phyloP scores from a whole-genome alignment of 495 filamentous ascomycete species.

The Corynascus novoguineensis region DNA sequence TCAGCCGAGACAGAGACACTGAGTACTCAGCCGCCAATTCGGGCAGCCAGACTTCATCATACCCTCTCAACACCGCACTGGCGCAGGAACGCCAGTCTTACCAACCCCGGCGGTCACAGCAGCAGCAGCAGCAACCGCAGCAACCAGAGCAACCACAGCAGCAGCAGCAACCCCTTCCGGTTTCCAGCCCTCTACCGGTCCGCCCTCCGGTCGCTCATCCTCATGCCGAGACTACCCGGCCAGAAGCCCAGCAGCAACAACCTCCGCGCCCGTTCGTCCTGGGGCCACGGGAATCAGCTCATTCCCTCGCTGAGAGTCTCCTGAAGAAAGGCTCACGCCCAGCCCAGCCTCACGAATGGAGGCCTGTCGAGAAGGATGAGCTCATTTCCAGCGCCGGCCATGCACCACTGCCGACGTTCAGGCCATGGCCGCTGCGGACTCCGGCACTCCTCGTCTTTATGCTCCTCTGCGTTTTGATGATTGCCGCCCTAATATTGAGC shows the following conservation, averaged over 20 bases:
- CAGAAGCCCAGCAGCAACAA: not conserved
- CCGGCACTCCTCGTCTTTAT: slow-evolving; percentile 54
- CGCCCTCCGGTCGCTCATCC: not conserved
- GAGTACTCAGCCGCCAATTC: slow-evolving; percentile 29
- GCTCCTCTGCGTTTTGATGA: slow-evolving; percentile 61
- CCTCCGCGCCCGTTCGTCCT: slow-evolving; percentile 8
- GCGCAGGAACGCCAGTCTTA: slow-evolving; percentile 7
- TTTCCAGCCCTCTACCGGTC: not conserved
- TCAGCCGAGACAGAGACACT: slow-evolving; percentile 33
- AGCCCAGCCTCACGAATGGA: slow-evolving; percentile 29
- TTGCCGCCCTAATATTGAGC: slow-evolving; percentile 63
- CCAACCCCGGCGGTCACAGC: not conserved
- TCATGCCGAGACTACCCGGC: not conserved
- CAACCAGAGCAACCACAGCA: not conserved
- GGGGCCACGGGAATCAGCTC: slow-evolving; percentile 23
- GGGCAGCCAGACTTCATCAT: slow-evolving; percentile 21
- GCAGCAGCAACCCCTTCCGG: not conserved
- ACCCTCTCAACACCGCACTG: slow-evolving; percentile 1
- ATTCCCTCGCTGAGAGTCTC: slow-evolving; percentile 28
- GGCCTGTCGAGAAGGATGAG: slow-evolving; percentile 18
- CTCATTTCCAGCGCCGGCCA: slow-evolving; percentile 16
- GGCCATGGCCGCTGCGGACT: slow-evolving; percentile 62
- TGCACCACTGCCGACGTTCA: slow-evolving; percentile 52
- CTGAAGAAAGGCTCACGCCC: slow-evolving; percentile 21
- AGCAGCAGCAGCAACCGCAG: slow-evolving; percentile 2